A percentile compares a stretch with the other conserved stretches of the same genome.
phyloP scores from a whole-genome alignment of 176 grass and related monocot species.

The Raddia distichophylla region DNA sequence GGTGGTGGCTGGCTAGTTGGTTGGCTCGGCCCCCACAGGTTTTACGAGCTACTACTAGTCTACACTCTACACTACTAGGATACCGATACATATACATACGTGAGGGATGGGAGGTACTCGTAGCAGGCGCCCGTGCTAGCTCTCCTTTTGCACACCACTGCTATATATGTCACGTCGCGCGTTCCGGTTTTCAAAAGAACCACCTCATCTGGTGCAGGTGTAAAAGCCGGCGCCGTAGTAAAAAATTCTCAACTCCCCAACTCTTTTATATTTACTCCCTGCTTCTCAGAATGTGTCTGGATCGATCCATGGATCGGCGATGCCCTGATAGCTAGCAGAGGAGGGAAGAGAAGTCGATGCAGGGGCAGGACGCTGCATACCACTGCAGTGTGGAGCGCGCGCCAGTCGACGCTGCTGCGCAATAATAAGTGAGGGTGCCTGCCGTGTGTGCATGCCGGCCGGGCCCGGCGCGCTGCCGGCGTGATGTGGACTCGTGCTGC shows the following conservation, averaged over 20 bases:
- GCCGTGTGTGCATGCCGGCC: neutral
- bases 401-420: neutral
- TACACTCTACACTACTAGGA: neutral
- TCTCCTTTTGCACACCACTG: neutral
- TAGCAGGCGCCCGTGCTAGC: neutral
- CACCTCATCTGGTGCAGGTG: too few species aligned
- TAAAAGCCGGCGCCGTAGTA: too few species aligned
- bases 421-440: constrained; percentile 34
- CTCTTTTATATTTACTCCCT: too few species aligned
- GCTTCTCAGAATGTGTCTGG: too few species aligned
- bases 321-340: too few species aligned
- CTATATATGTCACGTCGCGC: constrained; percentile 41
- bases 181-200: constrained; percentile 34
- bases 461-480: neutral
- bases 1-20: neutral
- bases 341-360: neutral
- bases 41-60: neutral
- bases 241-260: too few species aligned
- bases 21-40: constrained; percentile 1
- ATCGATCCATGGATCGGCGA: too few species aligned
- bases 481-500: constrained; percentile 15
- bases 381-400: too few species aligned
- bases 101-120: constrained; percentile 22
- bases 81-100: neutral
- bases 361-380: neutral